Evolutionary conservation across 352 stramenopile genomes (phyloP), one percentile per base, ranked within the genome.

Genomic region (Pseudoperonospora humuli): DNA sequence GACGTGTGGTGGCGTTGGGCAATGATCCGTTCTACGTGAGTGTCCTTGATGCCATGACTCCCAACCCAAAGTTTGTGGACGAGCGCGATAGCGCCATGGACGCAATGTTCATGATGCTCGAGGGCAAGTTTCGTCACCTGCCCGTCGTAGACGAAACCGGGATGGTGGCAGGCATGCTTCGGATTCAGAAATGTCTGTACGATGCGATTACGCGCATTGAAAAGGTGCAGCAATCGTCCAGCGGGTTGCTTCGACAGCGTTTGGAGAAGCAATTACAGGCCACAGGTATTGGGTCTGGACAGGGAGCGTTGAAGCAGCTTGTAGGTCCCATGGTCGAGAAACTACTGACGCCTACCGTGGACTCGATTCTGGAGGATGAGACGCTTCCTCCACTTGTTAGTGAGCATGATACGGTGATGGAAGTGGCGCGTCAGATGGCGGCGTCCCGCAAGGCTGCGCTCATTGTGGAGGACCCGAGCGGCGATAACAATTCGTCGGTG

Each of bases 151-250:
- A 94, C 45, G 62, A 71, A 19, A 75, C 86, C 19, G 78, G 81
- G 7, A 90, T 86, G 55, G 92, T 99, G 7, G 85, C 93, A 7
- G 96, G 96, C 27, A 86, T 99, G 69, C 75, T 99, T 25, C 93
- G 97, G 38, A 99, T 99, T 57, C 94, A 97, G 26, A 98, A 99
- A 61, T 99, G 96, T 51, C 58, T 99, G 47, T 98, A 98, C 74
- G 96, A 99, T 60, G 95, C 95, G 2, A 98, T 99, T 56, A 90
- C 75, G 13, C 95, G 96, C 32, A 76, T 99, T 5, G 96, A 99
- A 54, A 96, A 90, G 50, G 81, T 81, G 3, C 75, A 81, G 57
- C 69, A 86, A 24, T 70, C 72, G 6, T 86, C 78, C 5, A 91
- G 76, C 28, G 75, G 76, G 0, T 73, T 65, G 18, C 64, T 91